A percentile compares a stretch with the other conserved stretches of the same genome.
Conservation (phyloP, 768 basidiomycete species). For the Postia placenta region DNA sequence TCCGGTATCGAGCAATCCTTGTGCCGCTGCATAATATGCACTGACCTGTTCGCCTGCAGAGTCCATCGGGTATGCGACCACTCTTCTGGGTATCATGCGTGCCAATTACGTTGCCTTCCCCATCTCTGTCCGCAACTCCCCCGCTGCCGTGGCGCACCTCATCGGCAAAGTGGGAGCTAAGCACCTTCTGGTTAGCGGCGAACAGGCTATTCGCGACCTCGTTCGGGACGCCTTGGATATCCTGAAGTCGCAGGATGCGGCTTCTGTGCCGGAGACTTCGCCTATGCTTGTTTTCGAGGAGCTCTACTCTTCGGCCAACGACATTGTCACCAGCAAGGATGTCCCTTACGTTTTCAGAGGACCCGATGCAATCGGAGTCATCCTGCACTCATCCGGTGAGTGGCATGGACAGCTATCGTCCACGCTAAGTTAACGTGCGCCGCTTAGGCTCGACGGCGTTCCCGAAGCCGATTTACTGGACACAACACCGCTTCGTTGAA, state of each 20-base stretch:
- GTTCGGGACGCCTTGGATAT: conserved; percentile 14
- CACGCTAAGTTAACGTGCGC: not conserved
- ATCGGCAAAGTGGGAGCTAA: conserved; percentile 14
- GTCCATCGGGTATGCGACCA: conserved; percentile 15
- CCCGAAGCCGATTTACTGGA: conserved; percentile 15
- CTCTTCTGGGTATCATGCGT: conserved; percentile 14
- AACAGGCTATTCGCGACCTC: conserved; percentile 20
- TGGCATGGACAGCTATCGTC: not conserved
- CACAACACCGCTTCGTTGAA: conserved; percentile 11
- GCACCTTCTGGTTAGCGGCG: conserved; percentile 25
- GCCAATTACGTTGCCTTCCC: conserved; percentile 25
- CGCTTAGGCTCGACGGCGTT: conserved; percentile 15
- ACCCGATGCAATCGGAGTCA: conserved; percentile 6
- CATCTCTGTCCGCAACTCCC: conserved; percentile 29
- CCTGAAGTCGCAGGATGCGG: conserved; percentile 8
- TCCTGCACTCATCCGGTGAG: conserved; percentile 18
- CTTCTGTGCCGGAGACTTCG: conserved; percentile 2
- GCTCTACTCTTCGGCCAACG: conserved; percentile 1
- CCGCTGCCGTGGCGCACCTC: conserved; percentile 25
- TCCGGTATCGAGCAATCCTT: conserved; percentile 5
- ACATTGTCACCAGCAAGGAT: not conserved
- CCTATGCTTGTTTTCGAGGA: conserved; percentile 15
- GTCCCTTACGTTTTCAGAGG: conserved; percentile 2
- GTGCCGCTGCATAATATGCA: not conserved
- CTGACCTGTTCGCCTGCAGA: conserved; percentile 15